A percentile compares a stretch with the other conserved stretches of the same genome.
phyloP scores from a whole-genome alignment of 345 rosid genomes.

The Murraya koenigii region DNA sequence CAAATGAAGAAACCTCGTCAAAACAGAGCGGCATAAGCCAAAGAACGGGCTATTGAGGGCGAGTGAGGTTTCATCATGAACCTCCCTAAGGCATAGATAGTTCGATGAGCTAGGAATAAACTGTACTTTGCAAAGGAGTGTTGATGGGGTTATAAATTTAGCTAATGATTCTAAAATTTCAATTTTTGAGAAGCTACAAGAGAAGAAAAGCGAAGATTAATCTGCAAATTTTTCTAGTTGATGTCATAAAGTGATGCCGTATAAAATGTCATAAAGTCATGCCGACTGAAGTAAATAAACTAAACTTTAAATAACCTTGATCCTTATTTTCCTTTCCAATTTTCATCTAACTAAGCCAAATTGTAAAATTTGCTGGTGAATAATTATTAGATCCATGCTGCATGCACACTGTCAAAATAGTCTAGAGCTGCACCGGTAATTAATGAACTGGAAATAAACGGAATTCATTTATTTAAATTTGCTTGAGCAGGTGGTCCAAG shows the following conservation, averaged over 20 bases:
- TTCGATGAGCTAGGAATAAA: no score
- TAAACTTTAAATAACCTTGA: not conserved
- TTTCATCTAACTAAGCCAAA: not conserved
- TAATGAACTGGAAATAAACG: not conserved
- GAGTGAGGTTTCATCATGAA: no score
- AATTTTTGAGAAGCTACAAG: no score
- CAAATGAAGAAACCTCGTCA: no score
- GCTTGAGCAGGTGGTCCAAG: conserved; percentile 16
- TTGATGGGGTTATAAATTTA: no score
- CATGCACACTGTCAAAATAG: no score
- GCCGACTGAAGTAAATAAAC: not conserved
- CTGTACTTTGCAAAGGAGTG: no score
- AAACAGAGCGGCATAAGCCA: no score
- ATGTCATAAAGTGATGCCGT: not conserved
- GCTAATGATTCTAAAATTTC: no score
- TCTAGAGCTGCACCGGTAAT: no score
- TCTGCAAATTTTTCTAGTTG: not conserved
- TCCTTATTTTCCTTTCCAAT: not conserved
- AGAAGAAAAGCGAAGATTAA: not conserved
- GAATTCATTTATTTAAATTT: not conserved
- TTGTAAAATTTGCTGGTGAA: not conserved
- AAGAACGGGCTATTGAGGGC: no score
- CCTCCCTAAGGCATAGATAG: no score
- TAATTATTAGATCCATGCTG: not conserved
- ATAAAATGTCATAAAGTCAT: not conserved